Conservation (phyloP, 163 green algal genomes). For the Coccomyxa subellipsoidea region DNA sequence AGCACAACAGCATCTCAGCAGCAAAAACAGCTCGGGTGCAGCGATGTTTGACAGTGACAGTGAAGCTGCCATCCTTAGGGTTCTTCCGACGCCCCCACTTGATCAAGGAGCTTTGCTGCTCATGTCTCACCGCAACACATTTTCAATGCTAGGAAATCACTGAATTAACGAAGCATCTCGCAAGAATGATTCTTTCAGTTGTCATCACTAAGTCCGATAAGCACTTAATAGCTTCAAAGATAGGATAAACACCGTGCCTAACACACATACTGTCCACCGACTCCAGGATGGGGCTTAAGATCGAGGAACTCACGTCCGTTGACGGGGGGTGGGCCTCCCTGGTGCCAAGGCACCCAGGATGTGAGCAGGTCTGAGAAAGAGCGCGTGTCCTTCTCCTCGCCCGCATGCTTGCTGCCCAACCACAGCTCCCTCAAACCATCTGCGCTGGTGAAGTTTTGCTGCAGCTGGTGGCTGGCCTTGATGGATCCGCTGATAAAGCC, state of each 20-base stretch:
- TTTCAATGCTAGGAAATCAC: too few relatives aligned
- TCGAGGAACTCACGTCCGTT: neutral
- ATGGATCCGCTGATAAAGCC: neutral
- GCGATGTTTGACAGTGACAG: neutral
- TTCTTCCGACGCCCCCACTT: neutral
- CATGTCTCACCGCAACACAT: too few relatives aligned
- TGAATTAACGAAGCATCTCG: too few relatives aligned
- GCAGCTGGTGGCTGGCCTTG: neutral
- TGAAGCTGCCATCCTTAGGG: neutral
- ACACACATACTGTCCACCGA: neutral
- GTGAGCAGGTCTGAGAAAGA: neutral
- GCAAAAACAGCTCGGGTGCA: neutral
- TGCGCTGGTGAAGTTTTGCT: neutral
- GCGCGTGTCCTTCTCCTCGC: neutral
- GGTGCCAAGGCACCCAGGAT: neutral
- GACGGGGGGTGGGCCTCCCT: neutral
- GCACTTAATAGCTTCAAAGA: neutral
- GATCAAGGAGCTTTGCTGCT: too few relatives aligned
- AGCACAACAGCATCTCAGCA: neutral
- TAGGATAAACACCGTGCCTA: neutral
- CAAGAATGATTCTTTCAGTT: neutral
- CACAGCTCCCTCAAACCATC: neutral
- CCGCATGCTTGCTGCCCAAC: neutral
- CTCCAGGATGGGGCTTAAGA: neutral
- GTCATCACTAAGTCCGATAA: neutral